These are phyloP conservation scores for Lachancea cidri DNA, from an alignment of 805 yeast genomes.

Conservation along the genomic window DNA sequence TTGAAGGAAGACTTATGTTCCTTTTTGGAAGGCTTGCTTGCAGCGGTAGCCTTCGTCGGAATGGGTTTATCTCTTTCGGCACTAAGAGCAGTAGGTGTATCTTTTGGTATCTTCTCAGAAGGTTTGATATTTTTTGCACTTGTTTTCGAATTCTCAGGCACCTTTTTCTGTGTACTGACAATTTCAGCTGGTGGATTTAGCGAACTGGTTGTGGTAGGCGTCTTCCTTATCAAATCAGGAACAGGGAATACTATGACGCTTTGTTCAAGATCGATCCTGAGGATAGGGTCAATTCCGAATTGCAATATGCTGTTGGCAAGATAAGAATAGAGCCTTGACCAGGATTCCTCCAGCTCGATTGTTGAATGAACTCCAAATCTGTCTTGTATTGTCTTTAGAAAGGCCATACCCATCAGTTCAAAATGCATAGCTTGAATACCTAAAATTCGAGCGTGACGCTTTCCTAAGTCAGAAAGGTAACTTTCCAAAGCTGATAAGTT, in stretches of 20 bases:
- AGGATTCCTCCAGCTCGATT: slow-evolving; percentile 57
- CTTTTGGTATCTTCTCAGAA: too few relatives aligned
- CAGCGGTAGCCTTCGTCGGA: too few relatives aligned
- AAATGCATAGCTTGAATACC: slow-evolving; percentile 67
- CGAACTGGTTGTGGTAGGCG: slow-evolving; percentile 5
- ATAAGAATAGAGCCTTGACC: slow-evolving; percentile 67
- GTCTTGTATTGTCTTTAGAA: slow-evolving; percentile 62
- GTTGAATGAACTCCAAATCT: slow-evolving; percentile 50
- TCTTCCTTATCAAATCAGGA: slow-evolving; percentile 13
- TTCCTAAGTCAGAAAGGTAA: slow-evolving; percentile 59
- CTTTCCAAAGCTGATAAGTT: slow-evolving; percentile 52
- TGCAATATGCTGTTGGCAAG: slow-evolving; percentile 63
- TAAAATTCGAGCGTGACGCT: slow-evolving; percentile 67
- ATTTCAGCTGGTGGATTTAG: background rate
- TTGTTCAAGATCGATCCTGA: slow-evolving; percentile 24
- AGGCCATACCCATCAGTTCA: slow-evolving; percentile 68
- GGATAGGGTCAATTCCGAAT: slow-evolving; percentile 38
- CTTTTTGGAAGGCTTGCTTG: too few relatives aligned
- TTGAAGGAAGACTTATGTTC: background rate
- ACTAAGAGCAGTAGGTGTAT: too few relatives aligned
- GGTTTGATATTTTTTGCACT: too few relatives aligned
- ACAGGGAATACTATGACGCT: slow-evolving; percentile 20
- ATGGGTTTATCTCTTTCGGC: too few relatives aligned
- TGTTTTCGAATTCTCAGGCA: too few relatives aligned
- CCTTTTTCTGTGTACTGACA: background rate